Base-by-base conservation (phyloP, 257 asterid genomes). In the Ehretia macrophylla region DNA sequence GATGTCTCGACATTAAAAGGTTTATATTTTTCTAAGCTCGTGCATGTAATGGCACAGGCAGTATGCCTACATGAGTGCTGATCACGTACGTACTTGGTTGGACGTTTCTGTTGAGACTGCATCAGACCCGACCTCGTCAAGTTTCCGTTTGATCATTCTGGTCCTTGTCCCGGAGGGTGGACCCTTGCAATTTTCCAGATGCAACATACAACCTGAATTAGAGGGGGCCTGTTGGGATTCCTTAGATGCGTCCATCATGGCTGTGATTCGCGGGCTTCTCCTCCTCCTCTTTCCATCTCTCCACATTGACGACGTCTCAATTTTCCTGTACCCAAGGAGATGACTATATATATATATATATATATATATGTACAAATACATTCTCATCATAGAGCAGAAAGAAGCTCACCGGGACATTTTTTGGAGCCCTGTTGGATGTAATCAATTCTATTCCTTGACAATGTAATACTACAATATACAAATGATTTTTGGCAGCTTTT, bases 241-340 rank as follows among this genome's bases (percentile, higher is more conserved):
- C 69, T 79, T 72, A 58, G 53, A 53, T 9, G 69, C 74, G 39
- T 76, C 79, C 17, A 74, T 60, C 17, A 74, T 60, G 74, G 79
- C 82, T 14, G 77, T 70, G 72, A 84, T 74, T 68, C 85, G 65
- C 0, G 85, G 87, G 66, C 91, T 84, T 39, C 80, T 70, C 68
- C 87, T 74, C 69, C 35, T 27, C 35, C 35, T 27, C 35, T 68
- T 51, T 39, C 70, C 81, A 19, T 77, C 77, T 50, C 65, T 17
- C 71, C 60, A 38, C 64, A 22, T 42, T 27, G 35, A 27, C 72
- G 35, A 27, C 72, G 45, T 55, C 11, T 32, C 50, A 12, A 46
- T 40, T 49, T 57, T 72, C 66, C 76, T 68, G 32, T 51, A 47
- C 9, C 14, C 52, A 47, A 47, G 10, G 18, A 14, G 20, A 45